Percentiles rank a stretch among this genome's conserved stretches.
Conservation (phyloP, 306 rosid genomes). For the Quercus robur region DNA sequence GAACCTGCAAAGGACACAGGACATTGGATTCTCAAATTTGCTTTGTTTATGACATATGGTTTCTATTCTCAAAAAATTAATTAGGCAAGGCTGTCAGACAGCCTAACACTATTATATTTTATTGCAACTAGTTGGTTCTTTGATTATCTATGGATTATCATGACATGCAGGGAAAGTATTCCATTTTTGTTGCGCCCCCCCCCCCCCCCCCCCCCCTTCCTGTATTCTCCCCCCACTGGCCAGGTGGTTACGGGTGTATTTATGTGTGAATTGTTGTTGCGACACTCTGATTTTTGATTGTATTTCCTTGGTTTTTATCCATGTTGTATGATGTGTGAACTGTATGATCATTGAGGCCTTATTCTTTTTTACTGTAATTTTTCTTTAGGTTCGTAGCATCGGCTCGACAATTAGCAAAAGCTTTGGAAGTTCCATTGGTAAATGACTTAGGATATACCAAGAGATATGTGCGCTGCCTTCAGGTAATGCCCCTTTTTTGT, state of each 20-base stretch:
- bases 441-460: constrained; percentile 99
- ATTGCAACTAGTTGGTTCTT: no score
- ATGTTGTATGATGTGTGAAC: background rate
- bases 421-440: constrained; percentile 97
- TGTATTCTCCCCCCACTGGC: no score
- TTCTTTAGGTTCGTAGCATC: constrained; percentile 84
- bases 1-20: background rate
- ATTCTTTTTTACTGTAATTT: background rate
- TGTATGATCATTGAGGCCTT: background rate
- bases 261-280: background rate
- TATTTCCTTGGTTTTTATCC: background rate
- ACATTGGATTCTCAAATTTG: background rate
- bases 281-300: background rate
- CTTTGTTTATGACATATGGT: background rate
- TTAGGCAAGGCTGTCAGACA: background rate
- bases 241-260: background rate
- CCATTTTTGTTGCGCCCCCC: no score
- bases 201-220: no score
- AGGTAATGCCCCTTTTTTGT: constrained; percentile 48
- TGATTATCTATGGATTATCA: no score
- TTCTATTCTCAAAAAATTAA: background rate
- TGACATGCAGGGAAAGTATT: no score
- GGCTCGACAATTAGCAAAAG: constrained; percentile 91
- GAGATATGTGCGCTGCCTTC: constrained; percentile 97
- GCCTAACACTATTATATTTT: no score